Evolutionary conservation across 164 flowering plant genomes (phyloP), one percentile per base, ranked within the genome.

Genomic region (Buxus sempervirens): DNA sequence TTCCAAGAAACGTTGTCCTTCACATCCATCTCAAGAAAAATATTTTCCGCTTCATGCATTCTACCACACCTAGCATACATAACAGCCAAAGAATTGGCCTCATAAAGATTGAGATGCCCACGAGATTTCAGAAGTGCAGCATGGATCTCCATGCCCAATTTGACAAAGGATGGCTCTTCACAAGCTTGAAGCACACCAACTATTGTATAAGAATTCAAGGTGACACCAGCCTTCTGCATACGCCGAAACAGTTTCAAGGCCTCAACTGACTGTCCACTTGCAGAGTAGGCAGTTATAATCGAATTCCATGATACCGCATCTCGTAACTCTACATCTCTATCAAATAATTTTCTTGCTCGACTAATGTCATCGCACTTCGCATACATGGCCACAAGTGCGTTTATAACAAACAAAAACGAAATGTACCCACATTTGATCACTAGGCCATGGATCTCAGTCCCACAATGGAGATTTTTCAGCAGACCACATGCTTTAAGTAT

Each of bases 251-350:
- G 68, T 36, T 49, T 61, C 81, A 90, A 66, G 14, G 93, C 89
- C 73, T 90, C 90, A 9, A 65, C 16, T 42, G 69, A 69, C 58
- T 70, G 74, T 22, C 96, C 93, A 71, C 69, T 72, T 5, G 65
- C 69, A 26, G 83, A 75, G 81, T 80, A 82, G 0, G 88, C 88
- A 0, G 90, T 82, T 60, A 93, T 88, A 25, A 91, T 84, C 2
- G 92, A 88, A 71, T 91, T 91, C 97, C 98, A 91, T 0, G 82
- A 74, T 23, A 91, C 97, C 63, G 76, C 79, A 78, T 91, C 98
- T 19, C 76, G 76, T 62, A 60, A 78, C 2, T 70, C 80, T n/a
- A 23, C 45, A 67, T 80, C 66, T 56, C 80, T 58, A 26, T 81
- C 80, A 77, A 89, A 90, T 53, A 88, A 68, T 65, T 26, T 58